These are phyloP conservation scores for Pythium coloratum DNA, from an alignment of 352 stramenopile species.

Conservation along the genomic window DNA sequence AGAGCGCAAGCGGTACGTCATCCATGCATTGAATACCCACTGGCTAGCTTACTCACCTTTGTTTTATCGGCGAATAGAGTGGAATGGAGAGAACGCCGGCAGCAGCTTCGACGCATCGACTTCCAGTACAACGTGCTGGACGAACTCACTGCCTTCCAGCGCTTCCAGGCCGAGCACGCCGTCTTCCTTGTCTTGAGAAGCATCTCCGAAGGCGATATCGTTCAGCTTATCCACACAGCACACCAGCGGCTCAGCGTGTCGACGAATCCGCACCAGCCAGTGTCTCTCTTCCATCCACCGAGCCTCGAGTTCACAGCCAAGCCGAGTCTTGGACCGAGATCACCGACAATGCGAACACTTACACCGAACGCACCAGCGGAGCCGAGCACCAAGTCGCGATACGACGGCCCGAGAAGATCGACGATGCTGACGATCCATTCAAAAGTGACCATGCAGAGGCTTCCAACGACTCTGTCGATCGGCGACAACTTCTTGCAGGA, in stretches of 20 bases:
- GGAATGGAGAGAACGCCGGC: slow-evolving; percentile 45
- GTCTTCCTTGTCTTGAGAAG: slow-evolving; percentile 68
- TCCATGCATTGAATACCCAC: not conserved
- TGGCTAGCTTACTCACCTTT: slow-evolving; percentile 5
- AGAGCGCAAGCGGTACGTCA: slow-evolving; percentile 34
- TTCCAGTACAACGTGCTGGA: slow-evolving; percentile 75
- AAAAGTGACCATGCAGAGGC: not conserved
- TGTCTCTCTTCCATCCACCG: not conserved
- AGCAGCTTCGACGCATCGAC: slow-evolving; percentile 55
- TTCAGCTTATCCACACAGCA: slow-evolving; percentile 48
- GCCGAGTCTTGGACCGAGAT: not conserved
- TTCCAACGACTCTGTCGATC: not conserved
- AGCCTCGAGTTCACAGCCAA: not conserved
- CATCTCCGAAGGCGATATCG: slow-evolving; percentile 62
- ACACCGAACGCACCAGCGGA: slow-evolving; percentile 7
- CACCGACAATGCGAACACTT: slow-evolving; percentile 7
- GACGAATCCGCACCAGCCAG: slow-evolving; percentile 7
- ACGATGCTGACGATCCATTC: slow-evolving; percentile 14
- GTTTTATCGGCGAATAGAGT: slow-evolving; percentile 26
- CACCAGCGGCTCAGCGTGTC: slow-evolving; percentile 26
- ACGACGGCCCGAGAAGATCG: slow-evolving; percentile 15
- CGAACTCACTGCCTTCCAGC: slow-evolving; percentile 61
- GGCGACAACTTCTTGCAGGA: not conserved
- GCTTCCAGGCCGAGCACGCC: slow-evolving; percentile 57
- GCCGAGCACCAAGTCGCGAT: slow-evolving; percentile 1